Base-by-base conservation (phyloP, 2,329 filamentous ascomycete genomes). In the Xylaria sp. region DNA sequence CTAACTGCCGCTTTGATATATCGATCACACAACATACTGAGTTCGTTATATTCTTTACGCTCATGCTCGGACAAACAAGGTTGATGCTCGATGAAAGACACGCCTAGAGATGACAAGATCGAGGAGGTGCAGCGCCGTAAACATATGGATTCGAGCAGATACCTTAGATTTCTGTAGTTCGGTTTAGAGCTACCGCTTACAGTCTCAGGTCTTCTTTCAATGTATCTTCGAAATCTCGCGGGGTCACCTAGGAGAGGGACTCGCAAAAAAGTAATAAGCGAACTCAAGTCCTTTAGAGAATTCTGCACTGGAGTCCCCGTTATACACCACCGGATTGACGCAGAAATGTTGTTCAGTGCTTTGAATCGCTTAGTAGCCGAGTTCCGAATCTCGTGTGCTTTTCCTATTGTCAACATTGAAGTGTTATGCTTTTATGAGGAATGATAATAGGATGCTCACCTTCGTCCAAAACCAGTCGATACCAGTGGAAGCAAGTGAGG, bases 301-400 rank as follows among this genome's bases (percentile, higher is more conserved):
- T 76, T 75, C 60, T 76, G 74, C 12, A 76, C 60, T 2, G 73
- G 73, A 1, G 74, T 76, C 10, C 74, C 74, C 10, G 70, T 76
- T 44, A 76, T 52, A 58, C 73, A 75, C 74, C 73, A 76, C 8
- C 70, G 65, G 46, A 71, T 71, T n/a, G 31, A 62, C 3, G 73
- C 70, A 18, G 69, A 67, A 61, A 75, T 65, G 18, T 62, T 48
- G 10, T 46, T 39, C n/a, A 74, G 61, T 0, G 74, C 72, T 64
- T 73, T 72, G 50, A 75, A 76, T 46, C 74, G 72, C 18, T 73
- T 72, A 2, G 72, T 76, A 2, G 73, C 64, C 59, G 44, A 66
- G 31, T 75, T 76, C 8, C 73, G 67, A 48, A 73, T 71, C 9
- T 63, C 34, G 52, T 74, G 72, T 20, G 69, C 69, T 72, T 34